Evolutionary conservation across 371 early-diverging fungal species (phyloP), one percentile per base, ranked within the genome.

Genomic region (Syncephalastrum monosporum): DNA sequence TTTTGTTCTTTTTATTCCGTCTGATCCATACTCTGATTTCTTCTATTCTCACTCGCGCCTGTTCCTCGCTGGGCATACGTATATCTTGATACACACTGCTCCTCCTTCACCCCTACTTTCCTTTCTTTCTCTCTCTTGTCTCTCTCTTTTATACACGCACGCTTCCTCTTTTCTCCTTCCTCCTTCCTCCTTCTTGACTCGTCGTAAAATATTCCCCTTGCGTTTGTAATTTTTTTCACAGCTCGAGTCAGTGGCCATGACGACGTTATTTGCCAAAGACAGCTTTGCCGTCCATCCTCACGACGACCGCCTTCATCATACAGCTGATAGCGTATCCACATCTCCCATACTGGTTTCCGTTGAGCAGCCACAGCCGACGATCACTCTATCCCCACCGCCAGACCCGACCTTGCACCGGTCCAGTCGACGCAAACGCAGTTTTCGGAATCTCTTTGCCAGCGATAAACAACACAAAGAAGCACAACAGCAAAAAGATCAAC

Each of bases 331-430:
- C 10, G 27, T 46, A 46, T 46, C 16, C 21, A 46, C 14, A 10
- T 23, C 49, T 24, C 27, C 24, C 12, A 21, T 5, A 10, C 24
- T 24, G n/a, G 14, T 49, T 19, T 49, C 49, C 24, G n/a, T 49
- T 27, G 21, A 21, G 13, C 49, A 49, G n/a, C 49, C 49, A 49
- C 59, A 61, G n/a, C 64, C 64, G 6, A 58, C 64, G 4, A 63
- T 63, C 42, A 63, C 55, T 7, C 57, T 63, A 14, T 63, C 64
- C 0, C 63, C 63, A n/a, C 64, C 64, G 17, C 48, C 64, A 17
- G 17, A 41, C 27, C 15, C 16, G 25, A 46, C 24, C 25, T 8
- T 23, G 24, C 50, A 49, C 7, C n/a, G 25, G 25, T 19, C 24
- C 19, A 19, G 43, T 45, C 58, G 58, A 16, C 63, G 63, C 21